Base-by-base conservation (phyloP, 2,329 filamentous ascomycete genomes). In the Leptographium procerum region DNA sequence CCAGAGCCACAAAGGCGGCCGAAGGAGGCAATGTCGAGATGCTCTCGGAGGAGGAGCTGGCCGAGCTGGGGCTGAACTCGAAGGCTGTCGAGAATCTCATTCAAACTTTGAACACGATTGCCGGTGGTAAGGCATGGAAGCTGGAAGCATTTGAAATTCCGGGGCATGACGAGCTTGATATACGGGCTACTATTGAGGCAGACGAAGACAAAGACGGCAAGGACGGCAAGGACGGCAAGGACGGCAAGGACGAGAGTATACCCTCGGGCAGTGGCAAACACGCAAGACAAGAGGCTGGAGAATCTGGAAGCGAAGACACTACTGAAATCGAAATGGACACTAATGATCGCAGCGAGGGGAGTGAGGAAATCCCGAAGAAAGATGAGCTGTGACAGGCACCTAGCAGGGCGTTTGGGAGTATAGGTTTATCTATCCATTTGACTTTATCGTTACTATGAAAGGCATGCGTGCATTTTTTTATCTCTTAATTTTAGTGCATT, bases 131-230 rank as follows among this genome's bases (percentile, higher is more conserved):
- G 63, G 83, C 84, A 19, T 96, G 91, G 90, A 87, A 85, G 65
- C 74, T 96, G 60, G 88, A 94, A 70, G 77, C 94, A 16, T 82
- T 94, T 1, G 87, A 94, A 66, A 77, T 83, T 13, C 81, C 85
- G 1, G 78, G 81, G 26, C 73, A 77, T 5, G 67, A 69, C 5
- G 77, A 80, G 26, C 73, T 82, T 61, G 86, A 90, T 67, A 81
- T 92, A 47, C 75, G 86, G 51, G 88, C 86, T 0, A 82, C 88
- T 48, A 79, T 92, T 19, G 84, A 86, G 75, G 77, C 11, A 69
- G 66, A 68, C 36, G 65, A 64, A 6, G 67, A n/a, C 11, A 43
- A 57, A 13, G 31, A 19, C 6, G 31, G 8, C 6, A n/a, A 4
- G 14, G n/a, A 8, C 6, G 62, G 57, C 56, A 57, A 36, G 36